A percentile compares a stretch with the other conserved stretches of the same genome.
These are phyloP conservation scores for Amylostereum areolatum DNA, from an alignment of 1,284 basidiomycete genomes.

Conservation along the genomic window DNA sequence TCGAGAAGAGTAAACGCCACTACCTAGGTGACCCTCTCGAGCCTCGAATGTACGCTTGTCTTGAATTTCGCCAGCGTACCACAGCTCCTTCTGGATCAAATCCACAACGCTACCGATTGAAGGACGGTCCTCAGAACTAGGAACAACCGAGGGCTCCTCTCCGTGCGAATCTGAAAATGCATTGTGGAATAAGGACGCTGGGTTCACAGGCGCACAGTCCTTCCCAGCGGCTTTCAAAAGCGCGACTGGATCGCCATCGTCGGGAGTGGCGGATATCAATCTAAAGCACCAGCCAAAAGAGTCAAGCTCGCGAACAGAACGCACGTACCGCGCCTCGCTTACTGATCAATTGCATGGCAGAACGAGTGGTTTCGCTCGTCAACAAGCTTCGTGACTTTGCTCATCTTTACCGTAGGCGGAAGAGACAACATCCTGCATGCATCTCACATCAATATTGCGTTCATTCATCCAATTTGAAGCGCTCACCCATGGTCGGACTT, in stretches of 20 bases:
- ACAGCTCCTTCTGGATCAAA: conserved; percentile 50
- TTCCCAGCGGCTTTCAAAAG: conserved; percentile 62
- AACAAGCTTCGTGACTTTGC: conserved; percentile 64
- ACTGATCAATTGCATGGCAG: conserved; percentile 69
- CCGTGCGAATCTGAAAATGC: conserved; percentile 12
- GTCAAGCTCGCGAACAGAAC: too few relatives aligned
- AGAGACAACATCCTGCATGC: conserved; percentile 14
- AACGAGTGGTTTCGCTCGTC: conserved; percentile 70
- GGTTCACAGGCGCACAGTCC: conserved; percentile 66
- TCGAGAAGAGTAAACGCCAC: conserved; percentile 5
- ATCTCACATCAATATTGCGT: neutral
- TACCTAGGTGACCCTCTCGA: conserved; percentile 48
- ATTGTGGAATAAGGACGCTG: conserved; percentile 22
- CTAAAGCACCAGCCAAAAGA: conserved; percentile 26
- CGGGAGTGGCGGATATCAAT: conserved; percentile 52
- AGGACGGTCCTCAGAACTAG: conserved; percentile 46
- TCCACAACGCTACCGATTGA: conserved; percentile 53
- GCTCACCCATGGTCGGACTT: conserved; percentile 20
- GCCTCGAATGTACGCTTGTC: conserved; percentile 48
- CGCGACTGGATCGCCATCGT: conserved; percentile 52
- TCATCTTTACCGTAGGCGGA: conserved; percentile 48
- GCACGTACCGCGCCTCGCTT: conserved; percentile 10
- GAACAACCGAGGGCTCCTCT: conserved; percentile 25
- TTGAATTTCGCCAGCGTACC: conserved; percentile 68
- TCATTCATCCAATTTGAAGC: neutral